Conservation (phyloP, 192 early-diverging fungal species). For the Linnemannia schmuckeri region DNA sequence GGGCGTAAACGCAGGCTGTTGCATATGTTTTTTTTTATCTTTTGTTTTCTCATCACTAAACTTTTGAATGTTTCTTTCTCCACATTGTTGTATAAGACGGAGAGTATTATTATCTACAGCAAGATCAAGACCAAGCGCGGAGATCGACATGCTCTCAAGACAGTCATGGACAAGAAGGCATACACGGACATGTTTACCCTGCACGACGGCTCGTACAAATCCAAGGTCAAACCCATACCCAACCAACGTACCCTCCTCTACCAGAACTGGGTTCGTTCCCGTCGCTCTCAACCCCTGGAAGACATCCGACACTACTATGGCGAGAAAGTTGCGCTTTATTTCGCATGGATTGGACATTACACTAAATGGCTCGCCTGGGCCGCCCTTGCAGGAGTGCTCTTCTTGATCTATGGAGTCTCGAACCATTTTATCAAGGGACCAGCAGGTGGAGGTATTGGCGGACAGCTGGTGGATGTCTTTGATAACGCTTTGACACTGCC, state of each 20-base stretch:
- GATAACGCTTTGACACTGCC: slow-evolving; percentile 71
- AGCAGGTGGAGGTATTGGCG: background rate
- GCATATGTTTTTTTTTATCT: background rate
- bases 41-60: slow-evolving; percentile 18
- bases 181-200: slow-evolving; percentile 65
- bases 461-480: slow-evolving; percentile 50
- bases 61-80: background rate
- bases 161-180: slow-evolving; percentile 57
- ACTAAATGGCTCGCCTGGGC: slow-evolving; percentile 69
- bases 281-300: slow-evolving; percentile 58
- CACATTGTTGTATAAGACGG: slow-evolving; percentile 11
- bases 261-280: slow-evolving; percentile 57
- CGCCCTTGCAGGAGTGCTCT: slow-evolving; percentile 62
- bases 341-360: slow-evolving; percentile 78
- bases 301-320: slow-evolving; percentile 75
- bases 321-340: slow-evolving; percentile 77
- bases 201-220: slow-evolving; percentile 68
- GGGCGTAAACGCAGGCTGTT: slow-evolving; percentile 5
- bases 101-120: slow-evolving; percentile 34
- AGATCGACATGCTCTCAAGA: slow-evolving; percentile 58
- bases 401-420: slow-evolving; percentile 66
- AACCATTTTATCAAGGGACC: slow-evolving; percentile 3
- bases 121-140: slow-evolving; percentile 34
- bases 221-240: slow-evolving; percentile 35
- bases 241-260: slow-evolving; percentile 62